Evolutionary conservation across 148 eudicot species (phyloP).

Genomic region (Mesembryanthemum crystallinum): DNA sequence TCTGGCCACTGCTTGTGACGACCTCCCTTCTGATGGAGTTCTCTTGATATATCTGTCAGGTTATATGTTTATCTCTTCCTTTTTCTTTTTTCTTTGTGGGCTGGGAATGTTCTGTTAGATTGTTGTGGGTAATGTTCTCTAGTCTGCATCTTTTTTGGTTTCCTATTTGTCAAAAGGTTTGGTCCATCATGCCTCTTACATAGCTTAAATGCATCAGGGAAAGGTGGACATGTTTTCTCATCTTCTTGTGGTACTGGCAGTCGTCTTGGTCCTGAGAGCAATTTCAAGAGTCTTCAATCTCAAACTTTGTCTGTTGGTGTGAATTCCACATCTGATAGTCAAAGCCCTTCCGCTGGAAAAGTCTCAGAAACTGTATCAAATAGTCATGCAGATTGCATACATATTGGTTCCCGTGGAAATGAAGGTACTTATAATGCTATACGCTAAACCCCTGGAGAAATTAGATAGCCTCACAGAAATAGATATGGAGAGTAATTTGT

Average conservation of each 20-base stretch:
- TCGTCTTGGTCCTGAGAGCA: constrained; percentile 36
- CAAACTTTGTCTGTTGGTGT: constrained; percentile 28
- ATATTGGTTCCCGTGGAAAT: constrained; percentile 62
- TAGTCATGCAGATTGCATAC: constrained; percentile 45
- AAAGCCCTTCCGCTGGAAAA: constrained; percentile 35
- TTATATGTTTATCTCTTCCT: background rate
- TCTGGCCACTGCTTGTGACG: constrained; percentile 79
- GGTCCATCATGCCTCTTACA: constrained; percentile 16
- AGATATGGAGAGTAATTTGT: background rate
- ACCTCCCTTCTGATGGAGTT: constrained; percentile 84
- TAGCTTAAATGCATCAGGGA: constrained; percentile 46
- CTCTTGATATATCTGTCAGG: constrained; percentile 80
- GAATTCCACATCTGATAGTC: constrained; percentile 35
- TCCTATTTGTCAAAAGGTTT: background rate
- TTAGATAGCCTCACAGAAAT: background rate
- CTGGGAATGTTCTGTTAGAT: constrained; percentile 51
- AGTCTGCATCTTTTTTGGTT: constrained; percentile 4
- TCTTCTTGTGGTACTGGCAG: constrained; percentile 42
- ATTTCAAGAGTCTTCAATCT: constrained; percentile 36
- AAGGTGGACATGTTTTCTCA: constrained; percentile 34
- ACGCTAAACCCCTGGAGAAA: background rate
- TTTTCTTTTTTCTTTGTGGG: too few species aligned
- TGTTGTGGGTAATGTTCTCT: constrained; percentile 6
- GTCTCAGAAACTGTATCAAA: constrained; percentile 29
- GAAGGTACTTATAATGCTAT: constrained; percentile 51